Evolutionary conservation across 345 rosid genomes (phyloP).

Genomic region (Eutrema yunnanense): DNA sequence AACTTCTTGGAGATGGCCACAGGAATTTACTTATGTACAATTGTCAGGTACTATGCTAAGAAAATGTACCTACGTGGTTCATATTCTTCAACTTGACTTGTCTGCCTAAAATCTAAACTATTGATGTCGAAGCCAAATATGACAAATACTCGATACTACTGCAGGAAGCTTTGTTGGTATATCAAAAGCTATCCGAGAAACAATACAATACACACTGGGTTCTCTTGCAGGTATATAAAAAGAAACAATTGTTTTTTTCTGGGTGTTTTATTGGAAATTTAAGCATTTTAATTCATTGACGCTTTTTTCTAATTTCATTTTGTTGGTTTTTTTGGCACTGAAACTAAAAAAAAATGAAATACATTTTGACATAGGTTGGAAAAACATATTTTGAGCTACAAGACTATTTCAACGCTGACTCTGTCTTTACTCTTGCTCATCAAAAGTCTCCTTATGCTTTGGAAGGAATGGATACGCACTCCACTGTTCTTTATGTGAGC

Average conservation of each 20-base stretch:
- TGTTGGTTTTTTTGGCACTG: neutral
- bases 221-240: conserved; percentile 33
- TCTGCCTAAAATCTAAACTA: neutral
- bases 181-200: conserved; percentile 58
- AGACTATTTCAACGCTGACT: conserved; percentile 53
- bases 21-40: conserved; percentile 62
- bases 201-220: conserved; percentile 74
- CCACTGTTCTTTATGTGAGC: conserved; percentile 67
- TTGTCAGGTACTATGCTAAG: conserved; percentile 55
- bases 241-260: neutral
- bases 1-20: conserved; percentile 72
- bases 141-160: conserved; percentile 13
- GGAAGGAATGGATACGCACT: conserved; percentile 60
- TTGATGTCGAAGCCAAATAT: neutral
- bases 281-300: neutral
- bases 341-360: conserved; percentile 11
- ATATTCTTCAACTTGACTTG: neutral
- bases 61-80: neutral
- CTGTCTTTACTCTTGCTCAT: conserved; percentile 49
- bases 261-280: neutral
- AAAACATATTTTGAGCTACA: conserved; percentile 54
- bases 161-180: conserved; percentile 76
- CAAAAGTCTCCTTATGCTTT: conserved; percentile 46
- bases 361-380: conserved; percentile 46
- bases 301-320: neutral